Conservation (phyloP, 2,329 filamentous ascomycete genomes). For the Davidsoniella eucalypti region DNA sequence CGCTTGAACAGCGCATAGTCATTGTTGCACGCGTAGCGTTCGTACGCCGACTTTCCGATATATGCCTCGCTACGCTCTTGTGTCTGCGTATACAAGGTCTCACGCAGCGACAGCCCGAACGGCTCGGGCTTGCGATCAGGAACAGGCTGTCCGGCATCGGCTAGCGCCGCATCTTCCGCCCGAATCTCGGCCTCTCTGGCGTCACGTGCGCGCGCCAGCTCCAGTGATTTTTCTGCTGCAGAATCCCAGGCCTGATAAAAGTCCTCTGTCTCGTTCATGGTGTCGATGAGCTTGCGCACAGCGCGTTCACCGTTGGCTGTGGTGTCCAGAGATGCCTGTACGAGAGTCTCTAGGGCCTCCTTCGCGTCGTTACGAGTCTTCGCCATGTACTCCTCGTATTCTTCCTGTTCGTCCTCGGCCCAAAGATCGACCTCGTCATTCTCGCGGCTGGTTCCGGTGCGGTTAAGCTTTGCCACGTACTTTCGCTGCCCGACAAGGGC, state of each 20-base stretch:
- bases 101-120: background rate
- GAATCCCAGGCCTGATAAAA: slow-evolving; percentile 24
- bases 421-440: slow-evolving; percentile 3
- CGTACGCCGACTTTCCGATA: slow-evolving; percentile 22
- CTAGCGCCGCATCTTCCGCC: background rate
- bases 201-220: slow-evolving; percentile 2
- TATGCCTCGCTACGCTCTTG: slow-evolving; percentile 14
- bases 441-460: background rate
- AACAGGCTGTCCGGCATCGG: background rate
- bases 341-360: slow-evolving; percentile 2
- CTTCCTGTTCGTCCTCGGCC: slow-evolving; percentile 1
- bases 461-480: slow-evolving; percentile 1
- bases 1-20: slow-evolving; percentile 44
- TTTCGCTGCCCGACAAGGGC: slow-evolving; percentile 7
- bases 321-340: background rate
- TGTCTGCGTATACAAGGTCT: background rate
- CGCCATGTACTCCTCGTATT: background rate
- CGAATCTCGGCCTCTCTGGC: background rate
- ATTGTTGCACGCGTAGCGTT: slow-evolving; percentile 39
- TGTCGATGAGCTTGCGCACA: slow-evolving; percentile 33
- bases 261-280: slow-evolving; percentile 33
- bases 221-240: slow-evolving; percentile 18
- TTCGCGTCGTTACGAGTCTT: background rate
- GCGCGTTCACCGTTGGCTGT: slow-evolving; percentile 24
- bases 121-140: background rate